These are phyloP conservation scores for Akanthomyces uredinophilus DNA, from an alignment of 2,329 filamentous ascomycete species.

Conservation along the genomic window DNA sequence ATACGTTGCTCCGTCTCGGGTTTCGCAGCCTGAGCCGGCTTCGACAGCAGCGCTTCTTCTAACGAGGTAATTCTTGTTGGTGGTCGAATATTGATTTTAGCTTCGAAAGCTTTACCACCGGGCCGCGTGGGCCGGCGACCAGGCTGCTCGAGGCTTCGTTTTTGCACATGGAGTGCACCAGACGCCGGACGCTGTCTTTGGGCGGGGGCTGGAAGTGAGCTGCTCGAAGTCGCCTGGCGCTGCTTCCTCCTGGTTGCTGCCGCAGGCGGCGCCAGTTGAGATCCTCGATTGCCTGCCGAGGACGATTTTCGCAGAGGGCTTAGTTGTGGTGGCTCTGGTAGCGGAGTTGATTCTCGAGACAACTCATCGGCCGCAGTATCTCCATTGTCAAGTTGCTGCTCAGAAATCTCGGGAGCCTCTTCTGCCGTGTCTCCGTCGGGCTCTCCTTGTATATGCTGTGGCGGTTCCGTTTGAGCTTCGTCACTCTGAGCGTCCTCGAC, in stretches of 20 bases:
- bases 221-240: not conserved
- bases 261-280: constrained; percentile 16
- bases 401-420: constrained; percentile 34
- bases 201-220: not conserved
- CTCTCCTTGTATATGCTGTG: constrained; percentile 21
- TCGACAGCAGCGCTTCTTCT: constrained; percentile 2
- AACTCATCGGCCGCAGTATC: constrained; percentile 35
- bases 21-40: not conserved
- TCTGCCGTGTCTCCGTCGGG: constrained; percentile 33
- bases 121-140: not conserved
- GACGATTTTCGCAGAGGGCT: constrained; percentile 49
- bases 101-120: not conserved
- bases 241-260: not conserved
- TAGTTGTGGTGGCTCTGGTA: constrained; percentile 42
- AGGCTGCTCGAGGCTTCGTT: constrained; percentile 6
- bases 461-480: not conserved
- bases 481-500: not conserved
- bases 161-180: not conserved
- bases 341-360: constrained; percentile 38
- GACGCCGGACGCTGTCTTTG: not conserved
- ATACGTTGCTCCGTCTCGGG: not conserved
- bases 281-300: constrained; percentile 44
- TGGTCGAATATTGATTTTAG: not conserved
- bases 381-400: constrained; percentile 27
- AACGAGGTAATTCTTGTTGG: not conserved